Percentiles rank a stretch among this genome's conserved stretches.
Conservation (phyloP, 1,284 basidiomycete species). For the Singerocomus rubriflavus region DNA sequence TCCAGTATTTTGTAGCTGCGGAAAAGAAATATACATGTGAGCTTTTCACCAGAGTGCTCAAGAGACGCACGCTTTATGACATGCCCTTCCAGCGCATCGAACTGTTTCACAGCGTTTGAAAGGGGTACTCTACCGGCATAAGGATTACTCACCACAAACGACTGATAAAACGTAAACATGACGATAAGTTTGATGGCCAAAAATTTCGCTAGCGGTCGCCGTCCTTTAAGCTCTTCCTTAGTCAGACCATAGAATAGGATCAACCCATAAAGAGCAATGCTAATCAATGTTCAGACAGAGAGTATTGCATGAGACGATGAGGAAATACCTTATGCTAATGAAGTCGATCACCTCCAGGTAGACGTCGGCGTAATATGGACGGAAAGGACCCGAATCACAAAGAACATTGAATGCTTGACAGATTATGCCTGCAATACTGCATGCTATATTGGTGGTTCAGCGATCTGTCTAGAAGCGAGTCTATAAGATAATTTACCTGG, state of each 20-base stretch:
- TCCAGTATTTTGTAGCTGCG: slow-evolving; percentile 74
- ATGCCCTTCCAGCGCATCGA: slow-evolving; percentile 52
- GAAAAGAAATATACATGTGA: slow-evolving; percentile 2
- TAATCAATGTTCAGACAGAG: slow-evolving; percentile 27
- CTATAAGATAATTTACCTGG: slow-evolving; percentile 46
- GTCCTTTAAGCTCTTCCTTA: slow-evolving; percentile 69
- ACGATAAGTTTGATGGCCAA: slow-evolving; percentile 81
- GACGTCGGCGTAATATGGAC: slow-evolving; percentile 61
- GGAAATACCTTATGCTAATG: slow-evolving; percentile 67
- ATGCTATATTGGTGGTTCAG: slow-evolving; percentile 20
- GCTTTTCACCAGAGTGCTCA: background rate
- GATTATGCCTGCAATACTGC: slow-evolving; percentile 73
- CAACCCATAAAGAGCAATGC: slow-evolving; percentile 76
- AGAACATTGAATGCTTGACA: slow-evolving; percentile 65
- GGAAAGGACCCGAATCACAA: slow-evolving; percentile 61
- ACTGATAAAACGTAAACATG: slow-evolving; percentile 82
- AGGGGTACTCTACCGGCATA: background rate
- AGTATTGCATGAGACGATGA: background rate
- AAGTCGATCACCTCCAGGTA: slow-evolving; percentile 75
- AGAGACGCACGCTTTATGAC: slow-evolving; percentile 55
- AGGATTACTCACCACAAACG: slow-evolving; percentile 55
- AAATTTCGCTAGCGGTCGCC: slow-evolving; percentile 82
- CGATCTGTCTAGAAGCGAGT: slow-evolving; percentile 27
- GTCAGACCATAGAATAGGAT: slow-evolving; percentile 81
- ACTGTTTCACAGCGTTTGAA: slow-evolving; percentile 38